A percentile compares a stretch with the other conserved stretches of the same genome.
Evolutionary conservation across 2,329 filamentous ascomycete species (phyloP).

Genomic region (Alternaria panax): DNA sequence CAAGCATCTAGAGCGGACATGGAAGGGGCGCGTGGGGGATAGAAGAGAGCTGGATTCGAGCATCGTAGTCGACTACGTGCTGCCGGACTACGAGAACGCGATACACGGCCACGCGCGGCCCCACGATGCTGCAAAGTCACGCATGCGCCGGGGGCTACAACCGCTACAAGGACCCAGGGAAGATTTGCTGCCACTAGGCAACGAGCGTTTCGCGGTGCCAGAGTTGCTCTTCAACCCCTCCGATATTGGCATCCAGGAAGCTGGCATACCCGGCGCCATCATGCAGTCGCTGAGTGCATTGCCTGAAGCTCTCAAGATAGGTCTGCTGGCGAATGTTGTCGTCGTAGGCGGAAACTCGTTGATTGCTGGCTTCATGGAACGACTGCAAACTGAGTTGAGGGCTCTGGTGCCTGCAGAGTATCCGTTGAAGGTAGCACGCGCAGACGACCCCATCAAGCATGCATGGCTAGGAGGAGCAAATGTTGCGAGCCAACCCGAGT

Average conservation of each 20-base stretch:
- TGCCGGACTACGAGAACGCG: slow-evolving; percentile 76
- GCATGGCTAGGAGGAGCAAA: slow-evolving; percentile 87
- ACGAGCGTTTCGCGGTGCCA: slow-evolving; percentile 89
- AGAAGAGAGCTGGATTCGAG: slow-evolving; percentile 60
- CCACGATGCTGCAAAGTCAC: slow-evolving; percentile 73
- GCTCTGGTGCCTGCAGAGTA: slow-evolving; percentile 54
- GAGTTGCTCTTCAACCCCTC: slow-evolving; percentile 87
- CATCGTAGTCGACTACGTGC: slow-evolving; percentile 87
- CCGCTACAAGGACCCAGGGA: slow-evolving; percentile 63
- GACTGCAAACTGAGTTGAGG: slow-evolving; percentile 76
- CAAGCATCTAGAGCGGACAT: slow-evolving; percentile 78
- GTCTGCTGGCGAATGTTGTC: slow-evolving; percentile 83
- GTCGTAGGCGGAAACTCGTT: slow-evolving; percentile 86
- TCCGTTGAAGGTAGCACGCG: slow-evolving; percentile 45
- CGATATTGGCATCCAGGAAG: slow-evolving; percentile 84
- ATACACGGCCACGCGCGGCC: slow-evolving; percentile 76
- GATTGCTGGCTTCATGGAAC: slow-evolving; percentile 80
- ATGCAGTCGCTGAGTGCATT: slow-evolving; percentile 77
- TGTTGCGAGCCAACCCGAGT: slow-evolving; percentile 72
- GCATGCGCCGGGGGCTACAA: slow-evolving; percentile 59
- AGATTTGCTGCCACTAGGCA: slow-evolving; percentile 84
- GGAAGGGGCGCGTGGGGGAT: slow-evolving; percentile 70
- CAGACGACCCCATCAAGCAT: slow-evolving; percentile 81
- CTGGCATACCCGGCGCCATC: slow-evolving; percentile 82
- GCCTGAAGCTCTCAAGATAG: slow-evolving; percentile 83